Base-by-base conservation (phyloP, 176 grass and related monocot genomes). In the Pontederia crassipes region DNA sequence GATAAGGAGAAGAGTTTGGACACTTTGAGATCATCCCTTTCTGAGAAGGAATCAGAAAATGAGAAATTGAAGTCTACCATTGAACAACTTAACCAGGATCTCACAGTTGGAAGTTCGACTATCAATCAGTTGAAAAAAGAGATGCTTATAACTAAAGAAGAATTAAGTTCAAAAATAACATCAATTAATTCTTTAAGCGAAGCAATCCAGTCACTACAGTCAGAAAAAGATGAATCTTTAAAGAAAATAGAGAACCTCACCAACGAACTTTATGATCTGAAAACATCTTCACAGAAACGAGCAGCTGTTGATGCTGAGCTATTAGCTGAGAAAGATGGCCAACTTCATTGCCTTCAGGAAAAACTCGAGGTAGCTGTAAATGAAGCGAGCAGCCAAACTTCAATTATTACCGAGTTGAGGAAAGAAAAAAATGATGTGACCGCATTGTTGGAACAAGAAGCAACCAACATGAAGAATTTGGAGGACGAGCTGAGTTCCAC, bases 51-150 rank as follows among this genome's bases (percentile, higher is more conserved):
- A 80, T 61, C 58, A 61, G 85, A 86, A 67, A 86, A 71, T 61
- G 59, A 83, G 61, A 77, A 82, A 15, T 66, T 99, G 28, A 57
- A 26, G 4, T 68, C 77, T 62, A 72, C 65, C 26, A 74, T 75
- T 58, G 72, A 83, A 77, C 48, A 76, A 65, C 75, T 71, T 66
- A 86, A 83, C 68, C 58, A 71, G 65, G 88, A 67, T 28, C 72
- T 93, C 61, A 71, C 83, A 49, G 29, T 76, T 63, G 77, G 88
- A 80, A 81, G 86, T 78, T 74, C 79, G 54, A 84, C 80, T 55
- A 67, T 89, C 74, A 74, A 82, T 55, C 70, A 86, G 55, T 48
- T 99, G 63, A 84, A 89, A 71, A 77, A 80, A 48, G 88, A 93
- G 45, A 71, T 93, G 54, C 64, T 58, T 59, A 74, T 20, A 79